Evolutionary conservation across 176 grass and related monocot species (phyloP), one percentile per base, ranked within the genome.

Genomic region (Tuctoria greenei): DNA sequence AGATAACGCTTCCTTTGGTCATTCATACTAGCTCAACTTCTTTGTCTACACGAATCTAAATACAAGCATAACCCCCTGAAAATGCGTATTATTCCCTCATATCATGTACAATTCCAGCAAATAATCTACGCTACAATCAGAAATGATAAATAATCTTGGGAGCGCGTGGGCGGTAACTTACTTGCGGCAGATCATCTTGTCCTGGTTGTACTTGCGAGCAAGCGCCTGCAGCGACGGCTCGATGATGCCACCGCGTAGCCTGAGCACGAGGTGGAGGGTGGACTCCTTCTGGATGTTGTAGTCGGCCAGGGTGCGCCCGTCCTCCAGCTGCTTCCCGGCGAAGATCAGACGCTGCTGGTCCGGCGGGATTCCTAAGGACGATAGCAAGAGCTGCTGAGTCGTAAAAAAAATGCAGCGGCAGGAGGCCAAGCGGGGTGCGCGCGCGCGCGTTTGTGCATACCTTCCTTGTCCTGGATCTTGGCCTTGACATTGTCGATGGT

Each of bases 401-500:
- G 2, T 14, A 60, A 42, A 17, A 31, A 31, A 31, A 61, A 23
- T 5, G 9, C 5, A 15, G 1, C 18, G 20, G 1, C n/a, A 73
- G 51, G 8, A 37, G 47, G 7, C 5, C 20, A 6, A 66, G 40
- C 1, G 56, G 31, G 16, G 3, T 27, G 9, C 28, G 7, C 0
- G 35, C 10, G 21, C 10, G 24, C 0, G 25, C 0, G 58, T 26
- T 12, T 4, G 60, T 14, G 67, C 81, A 0, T 34, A 84, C 86
- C 86, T 69, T 88, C 86, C 71, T 88, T 88, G 81, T 88, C 93
- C 88, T 93, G 93, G 81, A 97, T 93, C 93, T 97, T 97, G 18
- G 90, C 81, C 83, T 97, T 97, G 54, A 97, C 93, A 70, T 93
- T 97, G 81, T 93, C 93, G 80, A 97, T 93, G 85, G 93, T 97